These are phyloP conservation scores for Cerioporus squamosus DNA, from an alignment of 1,284 basidiomycete genomes.

Conservation along the genomic window DNA sequence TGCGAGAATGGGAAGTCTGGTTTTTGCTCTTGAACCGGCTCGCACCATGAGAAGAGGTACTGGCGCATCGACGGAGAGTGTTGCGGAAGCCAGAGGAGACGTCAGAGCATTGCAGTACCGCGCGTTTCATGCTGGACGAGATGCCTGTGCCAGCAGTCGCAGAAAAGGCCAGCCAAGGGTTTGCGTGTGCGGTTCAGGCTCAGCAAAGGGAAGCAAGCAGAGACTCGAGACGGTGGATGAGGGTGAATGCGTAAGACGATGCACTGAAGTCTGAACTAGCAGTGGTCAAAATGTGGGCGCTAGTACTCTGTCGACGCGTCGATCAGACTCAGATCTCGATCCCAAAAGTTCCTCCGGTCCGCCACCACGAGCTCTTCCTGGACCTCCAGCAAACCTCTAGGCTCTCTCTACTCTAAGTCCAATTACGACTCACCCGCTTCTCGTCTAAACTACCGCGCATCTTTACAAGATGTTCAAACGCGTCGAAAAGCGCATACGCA, in stretches of 20 bases:
- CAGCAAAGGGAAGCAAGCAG: not conserved
- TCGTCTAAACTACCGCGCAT: too few species aligned
- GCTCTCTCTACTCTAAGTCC: not conserved
- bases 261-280: not conserved
- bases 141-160: not conserved
- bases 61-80: slow-evolving; percentile 6
- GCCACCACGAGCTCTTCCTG: not conserved
- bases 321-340: slow-evolving; percentile 12
- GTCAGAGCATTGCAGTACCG: slow-evolving; percentile 7
- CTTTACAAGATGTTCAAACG: slow-evolving; percentile 76
- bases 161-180: not conserved
- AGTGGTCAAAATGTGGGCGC: slow-evolving; percentile 15
- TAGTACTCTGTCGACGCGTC: not conserved
- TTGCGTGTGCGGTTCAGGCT: too few species aligned
- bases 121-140: slow-evolving; percentile 7
- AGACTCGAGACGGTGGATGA: not conserved
- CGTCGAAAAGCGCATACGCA: slow-evolving; percentile 69
- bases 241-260: too few species aligned
- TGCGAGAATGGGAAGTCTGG: too few species aligned
- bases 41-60: not conserved
- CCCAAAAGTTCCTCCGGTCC: slow-evolving; percentile 7
- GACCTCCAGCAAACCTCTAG: not conserved
- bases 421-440: not conserved
- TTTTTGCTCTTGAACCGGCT: not conserved
- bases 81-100: slow-evolving; percentile 12